Evolutionary conservation across 2,329 filamentous ascomycete genomes (phyloP), one percentile per base, ranked within the genome.

Genomic region (Fusarium sp.): DNA sequence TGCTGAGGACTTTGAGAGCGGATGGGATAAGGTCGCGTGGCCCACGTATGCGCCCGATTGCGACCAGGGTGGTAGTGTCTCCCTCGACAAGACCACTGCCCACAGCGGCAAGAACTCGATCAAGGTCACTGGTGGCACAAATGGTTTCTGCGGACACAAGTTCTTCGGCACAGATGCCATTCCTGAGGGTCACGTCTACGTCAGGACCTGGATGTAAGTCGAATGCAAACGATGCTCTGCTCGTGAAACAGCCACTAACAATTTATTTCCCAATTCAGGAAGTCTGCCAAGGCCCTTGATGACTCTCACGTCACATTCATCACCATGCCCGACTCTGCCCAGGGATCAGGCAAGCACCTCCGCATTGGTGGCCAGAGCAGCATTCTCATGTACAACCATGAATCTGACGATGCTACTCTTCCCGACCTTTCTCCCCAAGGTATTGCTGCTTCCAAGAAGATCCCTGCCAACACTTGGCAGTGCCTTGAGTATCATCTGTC

Each of bases 331-430:
- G 88, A 90, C 78, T 80, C 86, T 0, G 81, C 85, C 3, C 86
- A 87, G 63, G 86, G 84, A 62, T 75, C 77, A 44, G 84, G 84
- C 55, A 89, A 90, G 78, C 87, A 90, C 72, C 85, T 90, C 33
- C 86, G 88, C 58, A 88, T 90, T 62, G 87, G 87, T 43, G 87
- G 87, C 7, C 87, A 89, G 77, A 85, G 79, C 78, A 82, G 84
- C 67, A 89, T 90, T 73, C 77, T 90, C 34, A 89, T 90, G 87
- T 90, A 86, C 81, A 90, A 90, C 82, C 87, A 87, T 75, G 87
- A 90, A 73, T 83, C 83, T 17, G 87, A 90, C 75, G 87, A 90
- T 63, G 87, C 87, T 1, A 90, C 88, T 1, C 84, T 90, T 0
- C 88, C 87, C 1, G 86, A 89, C 58, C 84, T 90, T 20, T 88